Evolutionary conservation across 345 rosid genomes (phyloP), one percentile per base, ranked within the genome.

Genomic region (Pugionium cornutum): DNA sequence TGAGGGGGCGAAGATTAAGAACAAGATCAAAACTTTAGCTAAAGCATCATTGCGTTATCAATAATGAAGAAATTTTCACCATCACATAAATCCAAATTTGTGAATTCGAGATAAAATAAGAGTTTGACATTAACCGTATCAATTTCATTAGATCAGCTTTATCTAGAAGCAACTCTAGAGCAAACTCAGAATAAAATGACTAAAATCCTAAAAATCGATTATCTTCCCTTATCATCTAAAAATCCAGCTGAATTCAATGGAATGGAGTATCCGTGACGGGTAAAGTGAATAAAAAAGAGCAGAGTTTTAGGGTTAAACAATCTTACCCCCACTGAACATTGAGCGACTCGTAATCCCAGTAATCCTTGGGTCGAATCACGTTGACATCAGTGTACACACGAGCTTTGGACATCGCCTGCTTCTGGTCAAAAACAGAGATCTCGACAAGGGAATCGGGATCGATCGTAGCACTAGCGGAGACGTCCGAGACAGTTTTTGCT

Each of bases 311-410:
- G 57, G 64, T 48, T 41, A 27, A 7, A 27, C 6, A 48, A 48
- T 37, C 56, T 77, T 75, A 88, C 97, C 97, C 96, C 96, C 99
- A 87, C 48, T 83, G 88, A 74, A 84, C 89, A 47, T 74, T 79
- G 33, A 84, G 85, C 27, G 89, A 83, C 70, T 89, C 90, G 66
- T 89, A 89, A 80, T 92, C 97, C 96, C 96, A 92, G 48, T 92
- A 92, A 28, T 92, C 99, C 80, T 90, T 90, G 32, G 97, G 88
- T 9, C 96, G 86, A 31, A 86, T 39, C 58, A 88, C 92, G 77
- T 94, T 94, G 18, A 94, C 80, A 36, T 94, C 95, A 6, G 95
- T 25, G 76, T 90, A 94, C 46, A 90, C 96, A 30, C 90, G 83
- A 30, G 99, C 80, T 72, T 94, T 94, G 62, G 96, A 94, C 97